Evolutionary conservation across 306 rosid genomes (phyloP).

Genomic region (Castanea mollissima): DNA sequence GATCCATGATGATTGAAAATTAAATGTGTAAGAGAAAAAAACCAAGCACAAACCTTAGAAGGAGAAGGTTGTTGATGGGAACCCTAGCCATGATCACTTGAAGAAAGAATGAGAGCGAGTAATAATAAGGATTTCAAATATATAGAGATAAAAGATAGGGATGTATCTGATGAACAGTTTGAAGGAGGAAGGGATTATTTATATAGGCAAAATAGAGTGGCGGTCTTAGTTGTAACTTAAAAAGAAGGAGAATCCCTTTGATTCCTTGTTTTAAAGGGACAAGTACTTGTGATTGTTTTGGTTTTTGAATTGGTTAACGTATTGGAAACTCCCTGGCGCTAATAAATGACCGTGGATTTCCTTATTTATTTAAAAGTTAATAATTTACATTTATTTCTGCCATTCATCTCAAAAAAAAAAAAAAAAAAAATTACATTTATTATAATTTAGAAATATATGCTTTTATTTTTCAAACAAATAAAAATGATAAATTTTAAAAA

Average conservation of each 20-base stretch:
- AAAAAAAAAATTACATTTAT: no score
- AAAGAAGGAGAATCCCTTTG: background rate
- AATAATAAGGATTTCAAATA: background rate
- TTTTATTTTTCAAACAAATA: no score
- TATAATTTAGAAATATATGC: no score
- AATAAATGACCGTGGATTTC: background rate
- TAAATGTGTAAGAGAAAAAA: background rate
- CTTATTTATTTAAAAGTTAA: background rate
- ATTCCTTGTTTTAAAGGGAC: background rate
- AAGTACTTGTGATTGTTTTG: background rate
- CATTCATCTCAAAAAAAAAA: no score
- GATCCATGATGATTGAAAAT: background rate
- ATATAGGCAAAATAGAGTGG: constrained; percentile 10
- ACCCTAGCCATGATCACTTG: constrained; percentile 27
- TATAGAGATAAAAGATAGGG: background rate
- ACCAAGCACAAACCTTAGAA: constrained; percentile 27
- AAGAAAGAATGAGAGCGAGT: background rate
- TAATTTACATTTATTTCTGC: no score
- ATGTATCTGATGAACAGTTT: background rate
- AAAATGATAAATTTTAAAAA: no score
- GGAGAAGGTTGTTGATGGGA: constrained; percentile 4
- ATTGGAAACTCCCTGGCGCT: background rate
- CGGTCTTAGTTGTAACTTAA: background rate
- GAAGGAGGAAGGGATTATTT: constrained; percentile 1
- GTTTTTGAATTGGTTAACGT: background rate